These are phyloP conservation scores for Globisporangium acanthophoron DNA, from an alignment of 352 stramenopile species.

Conservation along the genomic window DNA sequence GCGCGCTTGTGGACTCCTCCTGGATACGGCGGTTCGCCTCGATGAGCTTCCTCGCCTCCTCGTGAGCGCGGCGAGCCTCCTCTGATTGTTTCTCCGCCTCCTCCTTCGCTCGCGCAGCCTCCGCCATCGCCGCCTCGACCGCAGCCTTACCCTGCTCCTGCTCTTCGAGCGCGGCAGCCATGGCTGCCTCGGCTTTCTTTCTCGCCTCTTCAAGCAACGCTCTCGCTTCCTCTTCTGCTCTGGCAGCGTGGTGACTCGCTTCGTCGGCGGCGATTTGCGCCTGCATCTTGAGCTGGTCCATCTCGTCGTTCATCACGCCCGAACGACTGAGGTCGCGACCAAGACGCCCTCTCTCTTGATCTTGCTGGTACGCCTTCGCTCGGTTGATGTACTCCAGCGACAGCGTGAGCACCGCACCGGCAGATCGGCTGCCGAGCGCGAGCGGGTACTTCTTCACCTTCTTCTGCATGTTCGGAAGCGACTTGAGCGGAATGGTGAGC, in stretches of 20 bases:
- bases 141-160: conserved; percentile 77
- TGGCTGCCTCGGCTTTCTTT: conserved; percentile 78
- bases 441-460: conserved; percentile 78
- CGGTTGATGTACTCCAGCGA: conserved; percentile 85
- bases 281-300: conserved; percentile 79
- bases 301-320: conserved; percentile 75
- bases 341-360: conserved; percentile 54
- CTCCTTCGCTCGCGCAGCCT: conserved; percentile 72
- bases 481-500: conserved; percentile 74
- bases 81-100: conserved; percentile 76
- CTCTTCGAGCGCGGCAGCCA: conserved; percentile 73
- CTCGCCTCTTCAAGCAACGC: conserved; percentile 68
- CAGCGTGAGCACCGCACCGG: conserved; percentile 68
- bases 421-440: conserved; percentile 70
- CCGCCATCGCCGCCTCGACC: conserved; percentile 79
- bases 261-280: conserved; percentile 79
- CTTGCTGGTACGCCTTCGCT: conserved; percentile 69
- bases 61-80: conserved; percentile 66
- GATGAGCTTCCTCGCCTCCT: conserved; percentile 79
- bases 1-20: conserved; percentile 34
- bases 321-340: conserved; percentile 52
- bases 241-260: conserved; percentile 58
- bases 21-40: conserved; percentile 83
- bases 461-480: conserved; percentile 82
- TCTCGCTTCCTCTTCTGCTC: conserved; percentile 71